phyloP scores from a whole-genome alignment of 176 grass and related monocot genomes.

The Canna indica region DNA sequence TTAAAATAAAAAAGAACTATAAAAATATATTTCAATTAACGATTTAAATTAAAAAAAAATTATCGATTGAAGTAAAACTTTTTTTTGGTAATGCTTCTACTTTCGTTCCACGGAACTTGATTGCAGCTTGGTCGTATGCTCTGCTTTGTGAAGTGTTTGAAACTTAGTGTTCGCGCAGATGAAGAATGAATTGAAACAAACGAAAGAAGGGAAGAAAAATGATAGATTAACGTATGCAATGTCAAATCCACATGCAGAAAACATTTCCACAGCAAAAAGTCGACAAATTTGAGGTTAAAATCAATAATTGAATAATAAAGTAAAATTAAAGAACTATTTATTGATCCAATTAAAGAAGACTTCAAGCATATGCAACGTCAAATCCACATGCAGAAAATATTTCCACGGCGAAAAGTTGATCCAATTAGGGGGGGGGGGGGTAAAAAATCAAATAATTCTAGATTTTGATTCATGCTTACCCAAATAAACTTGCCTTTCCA shows the following conservation, averaged over 20 bases:
- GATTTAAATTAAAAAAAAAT: no score
- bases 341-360: no score
- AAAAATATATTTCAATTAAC: no score
- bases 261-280: background rate
- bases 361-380: no score
- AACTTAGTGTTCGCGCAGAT: background rate
- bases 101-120: conserved; percentile 14
- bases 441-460: background rate
- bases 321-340: background rate
- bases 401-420: no score
- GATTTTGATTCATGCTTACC: conserved; percentile 30
- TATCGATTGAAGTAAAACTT: no score
- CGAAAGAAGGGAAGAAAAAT: background rate
- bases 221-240: conserved; percentile 4
- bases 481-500: conserved; percentile 75
- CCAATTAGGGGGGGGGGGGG: no score
- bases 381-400: no score
- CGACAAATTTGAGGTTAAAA: background rate
- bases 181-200: background rate
- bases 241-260: conserved; percentile 9
- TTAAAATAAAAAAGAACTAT: no score
- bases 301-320: background rate
- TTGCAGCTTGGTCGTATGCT: conserved; percentile 15
- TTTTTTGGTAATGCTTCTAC: no score
- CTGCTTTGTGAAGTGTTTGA: background rate